Evolutionary conservation across 352 stramenopile genomes (phyloP).

Genomic region (Sclerospora graminicola): DNA sequence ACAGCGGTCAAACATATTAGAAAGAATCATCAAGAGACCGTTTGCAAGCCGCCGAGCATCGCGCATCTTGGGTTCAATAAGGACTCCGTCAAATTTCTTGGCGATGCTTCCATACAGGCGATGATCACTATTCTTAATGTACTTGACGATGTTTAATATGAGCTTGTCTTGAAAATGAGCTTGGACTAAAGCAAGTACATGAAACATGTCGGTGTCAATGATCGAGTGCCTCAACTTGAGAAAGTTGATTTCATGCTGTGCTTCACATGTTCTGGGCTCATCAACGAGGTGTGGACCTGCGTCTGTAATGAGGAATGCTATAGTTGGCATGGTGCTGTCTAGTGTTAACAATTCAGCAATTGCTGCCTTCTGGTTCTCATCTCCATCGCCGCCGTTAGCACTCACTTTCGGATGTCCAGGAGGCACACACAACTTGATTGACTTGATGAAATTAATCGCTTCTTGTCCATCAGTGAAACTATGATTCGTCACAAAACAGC

Average conservation of each 20-base stretch:
- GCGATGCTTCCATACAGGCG: conserved; percentile 42
- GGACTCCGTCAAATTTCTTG: conserved; percentile 48
- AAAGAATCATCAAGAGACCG: no score
- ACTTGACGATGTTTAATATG: conserved; percentile 39
- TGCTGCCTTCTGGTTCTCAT: no score
- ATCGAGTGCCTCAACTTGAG: conserved; percentile 39
- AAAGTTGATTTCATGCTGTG: conserved; percentile 27
- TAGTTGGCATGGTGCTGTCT: no score
- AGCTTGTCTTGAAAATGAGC: no score
- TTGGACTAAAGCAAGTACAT: conserved; percentile 3
- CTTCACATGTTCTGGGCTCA: conserved; percentile 22
- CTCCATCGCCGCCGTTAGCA: no score
- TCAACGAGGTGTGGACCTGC: conserved; percentile 10
- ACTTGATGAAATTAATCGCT: no score
- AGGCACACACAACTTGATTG: no score
- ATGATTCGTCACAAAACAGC: conserved; percentile 52
- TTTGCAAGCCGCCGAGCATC: no score
- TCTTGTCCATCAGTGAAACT: conserved; percentile 31
- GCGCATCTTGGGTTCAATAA: conserved; percentile 39
- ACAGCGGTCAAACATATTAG: no score
- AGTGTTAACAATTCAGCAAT: no score
- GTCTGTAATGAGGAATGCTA: no score
- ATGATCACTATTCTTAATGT: conserved; percentile 40
- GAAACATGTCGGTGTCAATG: conserved; percentile 41
- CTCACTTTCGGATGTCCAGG: no score